phyloP scores from a whole-genome alignment of 176 grass and related monocot species.

The Eragrostis nindensis region DNA sequence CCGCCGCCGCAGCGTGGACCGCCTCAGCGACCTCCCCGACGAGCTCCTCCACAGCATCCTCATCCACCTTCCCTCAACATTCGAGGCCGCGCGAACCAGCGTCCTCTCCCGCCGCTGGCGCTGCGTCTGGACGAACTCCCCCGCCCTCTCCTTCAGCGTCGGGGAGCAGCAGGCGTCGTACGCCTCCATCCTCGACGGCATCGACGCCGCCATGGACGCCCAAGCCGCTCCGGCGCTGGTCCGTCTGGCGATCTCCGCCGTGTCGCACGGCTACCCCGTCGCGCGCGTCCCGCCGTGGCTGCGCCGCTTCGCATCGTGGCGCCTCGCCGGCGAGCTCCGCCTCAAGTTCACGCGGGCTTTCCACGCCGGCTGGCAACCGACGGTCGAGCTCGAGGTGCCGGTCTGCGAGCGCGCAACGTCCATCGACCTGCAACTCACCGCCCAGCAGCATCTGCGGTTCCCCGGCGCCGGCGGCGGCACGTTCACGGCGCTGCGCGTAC shows the following conservation, averaged over 20 bases:
- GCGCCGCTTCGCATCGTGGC: too few species aligned
- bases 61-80: not conserved
- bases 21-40: conserved; percentile 23
- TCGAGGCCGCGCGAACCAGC: conserved; percentile 4
- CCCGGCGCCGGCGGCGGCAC: not conserved
- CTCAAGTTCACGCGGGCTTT: not conserved
- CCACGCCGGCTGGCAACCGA: not conserved
- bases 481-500: not conserved
- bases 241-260: not conserved
- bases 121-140: not conserved
- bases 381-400: not conserved
- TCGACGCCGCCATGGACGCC: conserved; percentile 26
- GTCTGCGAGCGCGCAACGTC: not conserved
- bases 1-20: not conserved
- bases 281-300: too few species aligned
- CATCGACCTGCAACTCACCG: not conserved
- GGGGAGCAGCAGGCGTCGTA: too few species aligned
- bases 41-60: conserved; percentile 10
- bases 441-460: not conserved
- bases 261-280: too few species aligned
- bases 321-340: not conserved
- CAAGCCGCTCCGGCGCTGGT: not conserved
- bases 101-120: conserved; percentile 26
- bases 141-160: not conserved
- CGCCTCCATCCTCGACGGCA: not conserved